Evolutionary conservation across 768 basidiomycete genomes (phyloP), one percentile per base, ranked within the genome.

Genomic region (Leccinum rimulosum): DNA sequence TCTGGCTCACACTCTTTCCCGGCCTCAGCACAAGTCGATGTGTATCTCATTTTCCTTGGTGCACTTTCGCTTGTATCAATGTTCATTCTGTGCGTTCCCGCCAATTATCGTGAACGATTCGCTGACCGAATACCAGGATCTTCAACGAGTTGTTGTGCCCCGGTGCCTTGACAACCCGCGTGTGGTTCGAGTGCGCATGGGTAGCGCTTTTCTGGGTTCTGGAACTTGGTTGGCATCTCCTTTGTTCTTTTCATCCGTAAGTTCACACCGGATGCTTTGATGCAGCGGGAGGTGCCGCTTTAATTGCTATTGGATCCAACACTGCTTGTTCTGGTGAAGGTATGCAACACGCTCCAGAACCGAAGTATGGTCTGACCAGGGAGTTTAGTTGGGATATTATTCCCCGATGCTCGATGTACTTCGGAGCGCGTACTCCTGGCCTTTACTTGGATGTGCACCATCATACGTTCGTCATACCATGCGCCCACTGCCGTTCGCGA

Each of bases 171-270:
- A 78, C 84, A 22, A 80, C 80, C 25, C 80, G 78, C n/a, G 83
- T 90, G 15, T 89, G 86, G 86, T 87, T 90, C 62, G 89, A 91
- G 68, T 82, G 80, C 63, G 50, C 71, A 25, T 91, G 88, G 88
- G 73, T 85, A 36, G 74, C 75, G 1, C 17, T 85, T 6, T 84
- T 86, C 64, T 85, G 82, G 68, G 45, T 80, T 12, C 70, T 89
- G 73, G 75, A 87, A 61, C 74, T 91, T 5, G 79, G 89, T 91
- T 67, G 38, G 81, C 70, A 50, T 51, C 30, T 51, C 19, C 40
- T 12, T 52, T 45, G 15, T 3, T 52, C 30, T 40, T 62, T 30
- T 43, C 38, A 14, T 62, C 14, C 59, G 27, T 49, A 22, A 6
- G 38, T 50, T 68, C 30, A 68, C 28, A 38, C 15, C 36, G 15